Conservation (phyloP, 371 early-diverging fungal species). For the Apophysomyces ossiformis region DNA sequence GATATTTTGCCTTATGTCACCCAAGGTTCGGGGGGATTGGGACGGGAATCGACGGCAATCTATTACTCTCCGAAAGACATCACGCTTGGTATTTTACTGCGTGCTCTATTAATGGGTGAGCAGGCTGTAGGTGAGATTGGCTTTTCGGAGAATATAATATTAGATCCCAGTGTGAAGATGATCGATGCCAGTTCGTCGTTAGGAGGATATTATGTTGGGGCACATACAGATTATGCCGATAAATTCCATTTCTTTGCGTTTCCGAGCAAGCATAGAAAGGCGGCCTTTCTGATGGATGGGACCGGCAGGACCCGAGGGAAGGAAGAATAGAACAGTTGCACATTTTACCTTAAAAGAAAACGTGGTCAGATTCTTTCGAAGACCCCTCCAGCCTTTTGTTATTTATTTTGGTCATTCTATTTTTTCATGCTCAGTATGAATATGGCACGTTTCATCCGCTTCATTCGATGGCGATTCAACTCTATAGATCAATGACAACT, state of each 20-base stretch:
- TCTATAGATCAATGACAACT: neutral
- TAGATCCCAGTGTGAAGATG: conserved; percentile 34
- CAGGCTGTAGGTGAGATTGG: conserved; percentile 54
- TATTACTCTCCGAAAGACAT: conserved; percentile 52
- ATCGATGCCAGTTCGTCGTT: conserved; percentile 43
- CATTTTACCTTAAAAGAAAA: neutral
- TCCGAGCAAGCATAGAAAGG: neutral
- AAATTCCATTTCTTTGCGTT: conserved; percentile 10
- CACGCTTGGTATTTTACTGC: conserved; percentile 45
- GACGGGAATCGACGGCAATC: conserved; percentile 35
- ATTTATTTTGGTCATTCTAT: no score
- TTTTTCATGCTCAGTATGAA: conserved; percentile 10
- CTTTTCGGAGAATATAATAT: conserved; percentile 24
- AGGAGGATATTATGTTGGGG: conserved; percentile 47
- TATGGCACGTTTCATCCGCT: conserved; percentile 1
- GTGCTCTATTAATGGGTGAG: conserved; percentile 38
- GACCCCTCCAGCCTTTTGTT: neutral
- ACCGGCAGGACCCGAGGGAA: conserved; percentile 8
- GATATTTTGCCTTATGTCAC: conserved; percentile 39
- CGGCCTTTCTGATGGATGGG: neutral
- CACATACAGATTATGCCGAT: conserved; percentile 40
- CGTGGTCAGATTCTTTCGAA: neutral
- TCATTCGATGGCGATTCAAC: neutral
- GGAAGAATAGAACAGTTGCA: neutral
- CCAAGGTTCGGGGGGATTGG: conserved; percentile 34